Evolutionary conservation across 106 monocot species (phyloP).

Genomic region (Xerophyta viscosa): DNA sequence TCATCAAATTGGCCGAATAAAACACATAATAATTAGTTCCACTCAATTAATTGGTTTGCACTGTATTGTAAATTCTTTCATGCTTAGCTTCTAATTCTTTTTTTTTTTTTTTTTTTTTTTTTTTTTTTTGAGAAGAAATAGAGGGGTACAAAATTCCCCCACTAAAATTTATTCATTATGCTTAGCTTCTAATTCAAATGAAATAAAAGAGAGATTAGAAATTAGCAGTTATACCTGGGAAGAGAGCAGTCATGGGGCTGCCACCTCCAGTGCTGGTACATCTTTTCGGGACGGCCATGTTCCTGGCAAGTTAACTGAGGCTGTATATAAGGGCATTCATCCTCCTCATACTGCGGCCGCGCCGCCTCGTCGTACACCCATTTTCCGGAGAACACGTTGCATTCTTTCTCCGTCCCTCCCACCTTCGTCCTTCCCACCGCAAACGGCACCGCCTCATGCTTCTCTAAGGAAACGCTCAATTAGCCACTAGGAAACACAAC

Average conservation of each 20-base stretch:
- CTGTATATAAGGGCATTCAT: constrained; percentile 31
- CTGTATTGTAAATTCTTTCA: too few relatives aligned
- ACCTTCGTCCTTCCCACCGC: constrained; percentile 37
- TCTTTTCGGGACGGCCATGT: constrained; percentile 32
- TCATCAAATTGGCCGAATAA: too few relatives aligned
- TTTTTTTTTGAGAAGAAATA: too few relatives aligned
- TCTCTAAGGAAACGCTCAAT: constrained; percentile 19
- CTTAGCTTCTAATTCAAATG: too few relatives aligned
- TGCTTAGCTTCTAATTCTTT: too few relatives aligned
- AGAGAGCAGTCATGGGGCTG: constrained; percentile 37
- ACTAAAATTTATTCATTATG: too few relatives aligned
- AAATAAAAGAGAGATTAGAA: too few relatives aligned
- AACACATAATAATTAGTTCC: too few relatives aligned
- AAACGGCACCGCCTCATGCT: constrained; percentile 26
- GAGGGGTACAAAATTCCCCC: too few relatives aligned
- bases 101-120: too few relatives aligned
- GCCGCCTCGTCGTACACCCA: constrained; percentile 40
- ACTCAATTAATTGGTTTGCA: too few relatives aligned
- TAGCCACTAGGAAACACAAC: too few relatives aligned
- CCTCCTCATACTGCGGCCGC: constrained; percentile 27
- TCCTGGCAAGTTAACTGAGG: constrained; percentile 33
- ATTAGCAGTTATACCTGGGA: constrained; percentile 39
- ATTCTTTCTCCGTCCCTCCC: constrained; percentile 14
- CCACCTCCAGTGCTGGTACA: constrained; percentile 44
- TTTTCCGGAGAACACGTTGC: constrained; percentile 49